Percentiles rank a stretch among this genome's conserved stretches.
phyloP scores from a whole-genome alignment of 192 early-diverging fungal species.

The Tieghemiomyces parasiticus region DNA sequence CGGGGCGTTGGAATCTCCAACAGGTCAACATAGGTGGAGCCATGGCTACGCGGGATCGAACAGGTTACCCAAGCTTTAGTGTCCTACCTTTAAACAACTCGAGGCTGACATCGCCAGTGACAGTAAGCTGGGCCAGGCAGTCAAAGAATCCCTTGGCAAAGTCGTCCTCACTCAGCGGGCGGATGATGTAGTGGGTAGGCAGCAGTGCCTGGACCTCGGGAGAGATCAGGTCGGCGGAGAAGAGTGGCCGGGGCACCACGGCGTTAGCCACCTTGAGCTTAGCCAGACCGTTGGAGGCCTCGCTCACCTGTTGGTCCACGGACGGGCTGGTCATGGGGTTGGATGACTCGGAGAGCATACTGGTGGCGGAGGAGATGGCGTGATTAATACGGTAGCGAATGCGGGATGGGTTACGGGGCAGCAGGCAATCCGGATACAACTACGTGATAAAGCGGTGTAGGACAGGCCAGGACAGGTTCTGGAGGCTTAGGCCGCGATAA shows the following conservation, averaged over 20 bases:
- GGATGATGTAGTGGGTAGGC: constrained; percentile 48
- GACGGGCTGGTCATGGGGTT: too few species aligned
- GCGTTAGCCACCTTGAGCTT: too few species aligned
- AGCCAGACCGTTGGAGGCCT: too few species aligned
- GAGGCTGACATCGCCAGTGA: constrained; percentile 57
- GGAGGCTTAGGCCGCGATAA: too few species aligned
- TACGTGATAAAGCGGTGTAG: too few species aligned
- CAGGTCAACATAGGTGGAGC: not conserved
- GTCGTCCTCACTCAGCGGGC: constrained; percentile 64
- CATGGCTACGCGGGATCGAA: not conserved
- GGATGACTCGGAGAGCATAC: too few species aligned
- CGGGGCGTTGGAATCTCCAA: not conserved
- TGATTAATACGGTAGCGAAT: too few species aligned
- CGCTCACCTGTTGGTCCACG: too few species aligned
- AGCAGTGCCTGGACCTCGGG: constrained; percentile 36
- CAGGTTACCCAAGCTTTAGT: not conserved
- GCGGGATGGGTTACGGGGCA: too few species aligned
- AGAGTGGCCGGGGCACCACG: constrained; percentile 9
- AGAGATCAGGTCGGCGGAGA: constrained; percentile 47
- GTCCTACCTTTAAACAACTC: constrained; percentile 44
- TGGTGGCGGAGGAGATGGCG: too few species aligned
- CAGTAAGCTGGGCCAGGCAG: constrained; percentile 60
- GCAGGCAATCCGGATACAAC: too few species aligned
- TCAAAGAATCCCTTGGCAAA: constrained; percentile 60
- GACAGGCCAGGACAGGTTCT: too few species aligned